Base-by-base conservation (phyloP, 352 stramenopile genomes). In the Lagenidium sp. region DNA sequence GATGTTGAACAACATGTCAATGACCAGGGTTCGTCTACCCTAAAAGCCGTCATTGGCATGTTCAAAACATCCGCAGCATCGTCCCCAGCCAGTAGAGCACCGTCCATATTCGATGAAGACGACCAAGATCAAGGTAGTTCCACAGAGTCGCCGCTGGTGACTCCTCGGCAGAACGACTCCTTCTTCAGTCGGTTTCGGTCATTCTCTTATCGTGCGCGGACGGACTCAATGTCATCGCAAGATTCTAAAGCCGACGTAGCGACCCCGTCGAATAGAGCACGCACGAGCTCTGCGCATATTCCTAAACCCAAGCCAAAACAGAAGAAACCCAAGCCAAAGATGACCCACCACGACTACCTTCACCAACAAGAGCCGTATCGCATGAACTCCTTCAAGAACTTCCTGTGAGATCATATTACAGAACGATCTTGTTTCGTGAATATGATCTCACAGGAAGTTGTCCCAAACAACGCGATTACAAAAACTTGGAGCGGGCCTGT, bases 331-430 rank as follows among this genome's bases (percentile, higher is more conserved):
- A 31, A 34, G 15, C 26, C 48, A 6, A 36, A 35, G 24, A 36
- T 35, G 21, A 49, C 41, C 21, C 41, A 23, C 23, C 49, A 43
- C 36, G 41, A 50, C 20, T 55, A 42, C 19, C 19, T 57, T 18
- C 20, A 28, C 35, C 26, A 50, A 16, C 49, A 45, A 22, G 41
- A 57, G 18, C 49, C 49, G 36, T 21, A 18, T n/a, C 47, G 47
- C 2, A 45, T 57, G 35, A 57, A 57, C 23, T 57, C 49, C 41
- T 47, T 57, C 28, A 50, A 50, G 21, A 26, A 57, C 36, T 51
- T 57, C 34, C 26, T 57, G 41, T 57, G 31, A 38, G n/a, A 21
- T 11, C 21, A 30, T 11, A 34, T 6, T 31, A 12, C 3, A 20
- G n/a, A 35, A 4, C 21, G 35, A n/a, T 15, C 24, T 44, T 44